Evolutionary conservation across 768 basidiomycete genomes (phyloP), one percentile per base, ranked within the genome.

Genomic region (Tricholoma saponaceum): DNA sequence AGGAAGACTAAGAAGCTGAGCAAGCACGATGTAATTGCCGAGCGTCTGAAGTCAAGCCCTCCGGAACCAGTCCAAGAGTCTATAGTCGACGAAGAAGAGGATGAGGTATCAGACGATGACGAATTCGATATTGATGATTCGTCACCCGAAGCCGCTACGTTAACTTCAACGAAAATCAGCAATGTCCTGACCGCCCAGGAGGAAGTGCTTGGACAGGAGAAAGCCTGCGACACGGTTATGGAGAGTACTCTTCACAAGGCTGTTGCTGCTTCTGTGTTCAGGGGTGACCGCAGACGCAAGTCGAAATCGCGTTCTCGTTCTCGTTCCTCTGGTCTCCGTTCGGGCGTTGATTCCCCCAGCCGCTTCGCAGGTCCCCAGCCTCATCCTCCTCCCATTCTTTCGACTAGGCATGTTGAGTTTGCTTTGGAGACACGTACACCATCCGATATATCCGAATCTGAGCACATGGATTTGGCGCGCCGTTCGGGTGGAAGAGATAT

Each of bases 111-210:
- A 13, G 80, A 80, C 25, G 79, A 83, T 51, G 81, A 81, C 62
- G 71, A 84, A 64, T 98, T 86, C 71, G 97, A 99, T 70, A 98
- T 98, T 53, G 91, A 97, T 64, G 95, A 98, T 72, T 89, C 88
- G 18, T 87, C 89, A 4, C 78, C 80, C 2, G 85, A 86, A 51
- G 76, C 69, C 14, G 56, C 67, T 35, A 63, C 55, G 13, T 23
- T 49, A 44, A 16, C 52, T 43, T 39, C 55, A 28, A 56, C 54
- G 33, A 44, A 44, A 20, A 23, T 54, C 8, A 58, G 28, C 37
- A 55, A 62, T 44, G 44, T 52, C 26, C 50, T 41, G 41, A 52
- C 61, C 60, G 47, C 56, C 46, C 35, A 54, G 30, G 63, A 62
- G 32, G 60, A 60, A 46, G 25, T 62, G 7, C 46, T 65, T 6